phyloP scores from a whole-genome alignment of 1,139 yeast genomes.

The Yamadazyma membranifaciens region DNA sequence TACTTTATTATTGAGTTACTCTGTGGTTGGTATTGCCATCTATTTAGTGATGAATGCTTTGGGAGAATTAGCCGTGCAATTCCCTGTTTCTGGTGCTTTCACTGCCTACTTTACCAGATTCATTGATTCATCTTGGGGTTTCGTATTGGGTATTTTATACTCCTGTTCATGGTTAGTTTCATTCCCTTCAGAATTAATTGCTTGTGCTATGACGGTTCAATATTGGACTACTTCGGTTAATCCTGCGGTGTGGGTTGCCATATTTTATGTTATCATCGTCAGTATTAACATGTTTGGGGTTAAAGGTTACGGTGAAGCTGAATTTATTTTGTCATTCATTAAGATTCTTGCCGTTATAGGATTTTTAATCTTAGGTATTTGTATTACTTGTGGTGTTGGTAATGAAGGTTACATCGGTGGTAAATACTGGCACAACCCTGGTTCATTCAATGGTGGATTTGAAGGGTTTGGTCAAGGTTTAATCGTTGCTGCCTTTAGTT shows the following conservation, averaged over 20 bases:
- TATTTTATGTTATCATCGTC: conserved; percentile 36
- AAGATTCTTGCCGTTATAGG: conserved; percentile 46
- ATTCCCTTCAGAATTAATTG: conserved; percentile 45
- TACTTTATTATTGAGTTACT: conserved; percentile 51
- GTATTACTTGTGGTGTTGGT: conserved; percentile 44
- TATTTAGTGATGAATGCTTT: conserved; percentile 56
- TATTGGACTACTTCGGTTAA: conserved; percentile 38
- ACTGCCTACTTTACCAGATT: conserved; percentile 56
- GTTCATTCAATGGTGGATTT: conserved; percentile 55
- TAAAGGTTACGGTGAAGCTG: conserved; percentile 48
- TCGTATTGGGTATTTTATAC: conserved; percentile 42
- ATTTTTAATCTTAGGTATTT: conserved; percentile 35
- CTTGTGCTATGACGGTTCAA: conserved; percentile 42
- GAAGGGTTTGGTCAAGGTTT: conserved; percentile 84
- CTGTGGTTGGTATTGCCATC: conserved; percentile 42
- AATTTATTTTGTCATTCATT: conserved; percentile 38
- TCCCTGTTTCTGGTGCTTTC: conserved; percentile 63
- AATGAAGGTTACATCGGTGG: conserved; percentile 41
- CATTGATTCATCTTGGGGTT: conserved; percentile 64
- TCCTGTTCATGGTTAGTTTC: conserved; percentile 44
- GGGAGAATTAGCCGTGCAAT: conserved; percentile 61
- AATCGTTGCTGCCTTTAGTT: conserved; percentile 84
- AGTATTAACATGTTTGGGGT: conserved; percentile 44
- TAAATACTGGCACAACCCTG: conserved; percentile 41
- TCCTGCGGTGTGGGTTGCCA: conserved; percentile 46